Evolutionary conservation across 2,329 filamentous ascomycete genomes (phyloP).

Genomic region (Alternaria sp.): DNA sequence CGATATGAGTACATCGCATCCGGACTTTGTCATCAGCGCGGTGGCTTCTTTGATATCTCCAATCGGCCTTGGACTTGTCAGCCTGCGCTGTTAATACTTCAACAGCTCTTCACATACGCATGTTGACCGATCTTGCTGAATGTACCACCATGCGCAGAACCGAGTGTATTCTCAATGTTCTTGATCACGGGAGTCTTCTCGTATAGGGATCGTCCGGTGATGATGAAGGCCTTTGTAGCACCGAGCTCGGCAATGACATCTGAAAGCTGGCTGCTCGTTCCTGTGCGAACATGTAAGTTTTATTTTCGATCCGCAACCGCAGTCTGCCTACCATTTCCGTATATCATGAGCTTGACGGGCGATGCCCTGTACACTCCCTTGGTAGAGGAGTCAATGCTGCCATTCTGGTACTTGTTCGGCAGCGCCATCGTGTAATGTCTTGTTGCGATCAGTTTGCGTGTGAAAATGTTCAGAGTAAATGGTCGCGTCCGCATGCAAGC

Average conservation of each 20-base stretch:
- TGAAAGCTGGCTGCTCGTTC: conserved; percentile 41
- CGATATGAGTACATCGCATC: conserved; percentile 43
- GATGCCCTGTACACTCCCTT: conserved; percentile 46
- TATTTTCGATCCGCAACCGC: background rate
- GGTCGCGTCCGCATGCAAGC: conserved; percentile 9
- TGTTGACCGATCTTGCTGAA: conserved; percentile 63
- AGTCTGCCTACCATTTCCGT: conserved; percentile 36
- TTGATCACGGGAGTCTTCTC: conserved; percentile 62
- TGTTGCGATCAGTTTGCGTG: background rate
- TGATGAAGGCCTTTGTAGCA: conserved; percentile 60
- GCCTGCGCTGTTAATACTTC: background rate
- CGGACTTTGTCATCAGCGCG: conserved; percentile 43
- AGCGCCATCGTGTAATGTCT: conserved; percentile 32
- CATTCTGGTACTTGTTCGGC: conserved; percentile 43
- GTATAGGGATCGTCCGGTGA: conserved; percentile 61
- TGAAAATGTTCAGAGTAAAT: conserved; percentile 3
- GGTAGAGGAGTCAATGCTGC: conserved; percentile 40
- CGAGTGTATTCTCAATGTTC: conserved; percentile 58
- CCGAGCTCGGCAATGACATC: conserved; percentile 43
- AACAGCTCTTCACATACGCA: conserved; percentile 49
- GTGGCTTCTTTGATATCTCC: conserved; percentile 46
- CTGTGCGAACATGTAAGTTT: conserved; percentile 19
- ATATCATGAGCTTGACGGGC: conserved; percentile 47
- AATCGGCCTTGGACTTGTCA: conserved; percentile 38
- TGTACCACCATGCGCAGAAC: conserved; percentile 58